Base-by-base conservation (phyloP, 164 flowering plant genomes). In the Liquidambar formosana region DNA sequence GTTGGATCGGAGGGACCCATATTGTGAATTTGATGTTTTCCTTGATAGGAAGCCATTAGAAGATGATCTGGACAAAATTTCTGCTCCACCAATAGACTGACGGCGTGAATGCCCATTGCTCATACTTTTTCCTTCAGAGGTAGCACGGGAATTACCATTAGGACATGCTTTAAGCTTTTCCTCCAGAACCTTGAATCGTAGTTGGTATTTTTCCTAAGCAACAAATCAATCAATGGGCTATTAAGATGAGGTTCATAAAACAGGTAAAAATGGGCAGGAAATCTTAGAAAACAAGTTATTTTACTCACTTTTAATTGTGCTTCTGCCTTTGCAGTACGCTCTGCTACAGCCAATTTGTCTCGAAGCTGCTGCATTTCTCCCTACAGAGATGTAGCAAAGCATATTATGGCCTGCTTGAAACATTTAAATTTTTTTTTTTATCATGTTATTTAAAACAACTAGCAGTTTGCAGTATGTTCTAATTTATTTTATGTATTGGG, bases 301-400 rank as follows among this genome's bases (percentile, higher is more conserved):
- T 25, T 53, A 19, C 80, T 76, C 68, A 89, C 92, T 64, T 89
- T 89, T 57, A 89, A 52, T 51, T 84, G 89, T 63, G 92, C 92
- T 85, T 89, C 94, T 41, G 94, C 81, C 61, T 80, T 87, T 63
- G 94, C 87, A 27, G 94, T 71, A 8, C 94, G 89, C 70, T 89
- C 92, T 14, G 83, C 84, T 48, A 86, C 73, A 11, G 90, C 82
- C 47, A 89, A 73, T 71, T 89, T 89, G 46, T 89, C 92, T 23
- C 86, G 84, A 59, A 89, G 87, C 53, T 84, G 90, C 62, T 87
- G 90, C 88, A 89, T 88, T 72, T 89, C 94, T 68, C 94, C 94
- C 94, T 89, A 59, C 27, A 71, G 16, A 64, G 15, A 72, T 14
- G 6, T 33, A 33, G 41, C 41, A 33, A 33, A 33, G 4, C 6